A percentile compares a stretch with the other conserved stretches of the same genome.
Conservation (phyloP, 345 rosid species). For the Gossypium thurberi region DNA sequence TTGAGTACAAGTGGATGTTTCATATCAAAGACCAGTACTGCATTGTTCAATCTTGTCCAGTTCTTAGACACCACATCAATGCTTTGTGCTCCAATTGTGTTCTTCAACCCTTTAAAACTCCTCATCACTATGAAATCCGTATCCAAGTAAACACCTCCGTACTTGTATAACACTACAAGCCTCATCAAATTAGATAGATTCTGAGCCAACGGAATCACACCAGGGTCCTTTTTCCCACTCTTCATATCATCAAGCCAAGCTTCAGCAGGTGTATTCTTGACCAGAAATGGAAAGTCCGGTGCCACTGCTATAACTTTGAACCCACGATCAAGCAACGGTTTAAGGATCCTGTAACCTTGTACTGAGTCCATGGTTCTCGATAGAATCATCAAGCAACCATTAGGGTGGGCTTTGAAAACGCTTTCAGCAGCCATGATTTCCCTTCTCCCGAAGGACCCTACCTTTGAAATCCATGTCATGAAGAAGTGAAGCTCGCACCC, state of each 20-base stretch:
- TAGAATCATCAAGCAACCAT: conserved; percentile 60
- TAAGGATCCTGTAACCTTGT: conserved; percentile 42
- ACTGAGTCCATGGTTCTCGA: conserved; percentile 60
- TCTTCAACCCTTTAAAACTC: conserved; percentile 42
- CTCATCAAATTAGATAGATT: conserved; percentile 72
- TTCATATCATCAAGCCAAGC: conserved; percentile 57
- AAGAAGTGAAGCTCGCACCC: conserved; percentile 54
- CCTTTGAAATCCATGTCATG: conserved; percentile 86
- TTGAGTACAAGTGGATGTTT: conserved; percentile 52
- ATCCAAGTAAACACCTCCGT: conserved; percentile 75
- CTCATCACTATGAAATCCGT: conserved; percentile 65
- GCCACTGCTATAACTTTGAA: conserved; percentile 45
- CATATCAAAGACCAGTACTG: conserved; percentile 60
- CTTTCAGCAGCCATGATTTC: conserved; percentile 54
- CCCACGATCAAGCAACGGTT: conserved; percentile 45
- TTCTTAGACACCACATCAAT: conserved; percentile 34
- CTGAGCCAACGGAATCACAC: conserved; percentile 61
- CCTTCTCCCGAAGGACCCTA: conserved; percentile 37
- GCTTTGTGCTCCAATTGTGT: conserved; percentile 76
- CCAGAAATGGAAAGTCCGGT: conserved; percentile 53
- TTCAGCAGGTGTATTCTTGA: conserved; percentile 62
- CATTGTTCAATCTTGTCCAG: conserved; percentile 78
- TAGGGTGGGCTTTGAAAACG: conserved; percentile 55
- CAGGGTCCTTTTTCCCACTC: conserved; percentile 63
- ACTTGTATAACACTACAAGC: conserved; percentile 59